These are phyloP conservation scores for Verruconis gallopava DNA, from an alignment of 2,329 filamentous ascomycete species.

Conservation along the genomic window DNA sequence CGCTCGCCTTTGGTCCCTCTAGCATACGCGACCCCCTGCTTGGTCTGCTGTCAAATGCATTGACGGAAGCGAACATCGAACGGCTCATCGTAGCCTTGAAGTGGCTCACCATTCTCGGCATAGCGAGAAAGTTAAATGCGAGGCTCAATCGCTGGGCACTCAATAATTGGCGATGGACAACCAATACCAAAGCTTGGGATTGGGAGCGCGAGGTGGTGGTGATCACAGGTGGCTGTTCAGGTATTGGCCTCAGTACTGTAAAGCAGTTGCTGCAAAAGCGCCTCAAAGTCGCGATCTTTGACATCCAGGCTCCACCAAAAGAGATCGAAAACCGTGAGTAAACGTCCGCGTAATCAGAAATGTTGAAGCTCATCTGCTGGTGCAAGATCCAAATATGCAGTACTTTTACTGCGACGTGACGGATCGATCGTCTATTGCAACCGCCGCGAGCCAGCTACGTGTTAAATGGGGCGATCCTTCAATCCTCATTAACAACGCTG, in stretches of 20 bases:
- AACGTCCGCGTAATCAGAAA: too few relatives aligned
- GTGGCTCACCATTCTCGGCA: constrained; percentile 19
- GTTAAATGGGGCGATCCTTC: constrained; percentile 30
- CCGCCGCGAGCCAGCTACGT: constrained; percentile 27
- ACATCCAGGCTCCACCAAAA: constrained; percentile 22
- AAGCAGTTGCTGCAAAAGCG: constrained; percentile 23
- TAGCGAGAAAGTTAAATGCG: constrained; percentile 17
- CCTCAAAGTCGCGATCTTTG: constrained; percentile 28
- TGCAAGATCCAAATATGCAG: constrained; percentile 18
- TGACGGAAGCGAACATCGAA: constrained; percentile 16
- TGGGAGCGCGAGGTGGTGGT: constrained; percentile 25
- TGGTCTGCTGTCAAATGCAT: constrained; percentile 10
- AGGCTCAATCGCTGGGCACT: constrained; percentile 18
- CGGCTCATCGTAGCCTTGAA: constrained; percentile 9
- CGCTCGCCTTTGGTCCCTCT: constrained; percentile 20
- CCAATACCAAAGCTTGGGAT: constrained; percentile 23
- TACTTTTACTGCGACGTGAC: constrained; percentile 37
- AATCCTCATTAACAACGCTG: constrained; percentile 38
- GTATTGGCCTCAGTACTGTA: constrained; percentile 26
- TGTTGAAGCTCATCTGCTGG: too few relatives aligned
- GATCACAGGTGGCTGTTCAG: constrained; percentile 23
- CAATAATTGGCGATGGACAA: constrained; percentile 25
- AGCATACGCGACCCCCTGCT: constrained; percentile 16
- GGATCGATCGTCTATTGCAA: constrained; percentile 32
- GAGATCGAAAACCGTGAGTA: constrained; percentile 17